A percentile compares a stretch with the other conserved stretches of the same genome.
phyloP scores from a whole-genome alignment of 768 basidiomycete species.

The Coprinopsis marcescibilis region DNA sequence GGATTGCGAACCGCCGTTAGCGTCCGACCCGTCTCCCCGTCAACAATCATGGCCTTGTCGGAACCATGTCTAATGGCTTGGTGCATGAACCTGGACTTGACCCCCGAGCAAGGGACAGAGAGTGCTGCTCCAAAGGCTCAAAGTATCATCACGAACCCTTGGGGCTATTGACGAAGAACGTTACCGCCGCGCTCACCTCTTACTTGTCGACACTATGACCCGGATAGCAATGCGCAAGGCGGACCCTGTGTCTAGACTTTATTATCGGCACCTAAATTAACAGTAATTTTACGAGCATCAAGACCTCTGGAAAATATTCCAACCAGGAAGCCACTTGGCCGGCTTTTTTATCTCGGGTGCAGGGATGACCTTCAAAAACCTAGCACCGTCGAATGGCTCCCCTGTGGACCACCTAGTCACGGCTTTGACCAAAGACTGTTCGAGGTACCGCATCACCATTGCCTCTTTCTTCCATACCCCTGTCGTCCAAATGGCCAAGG shows the following conservation, averaged over 20 bases:
- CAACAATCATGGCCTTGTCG: constrained; percentile 37
- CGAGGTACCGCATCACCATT: constrained; percentile 55
- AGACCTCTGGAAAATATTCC: too few relatives aligned
- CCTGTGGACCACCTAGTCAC: constrained; percentile 37
- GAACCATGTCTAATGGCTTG: constrained; percentile 39
- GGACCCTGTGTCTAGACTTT: too few relatives aligned
- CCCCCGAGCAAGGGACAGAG: too few relatives aligned
- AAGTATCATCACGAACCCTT: too few relatives aligned
- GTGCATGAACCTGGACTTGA: constrained; percentile 18
- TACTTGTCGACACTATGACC: too few relatives aligned
- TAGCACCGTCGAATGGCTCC: constrained; percentile 17
- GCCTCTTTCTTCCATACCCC: constrained; percentile 65
- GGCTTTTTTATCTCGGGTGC: constrained; percentile 5
- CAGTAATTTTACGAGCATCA: too few relatives aligned
- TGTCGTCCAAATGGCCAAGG: constrained; percentile 66
- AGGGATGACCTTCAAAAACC: constrained; percentile 27
- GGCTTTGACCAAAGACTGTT: constrained; percentile 42
- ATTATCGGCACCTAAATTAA: too few relatives aligned
- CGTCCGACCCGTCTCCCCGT: constrained; percentile 29
- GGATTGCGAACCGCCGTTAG: constrained; percentile 4
- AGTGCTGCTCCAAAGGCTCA: too few relatives aligned
- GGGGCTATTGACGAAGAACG: too few relatives aligned
- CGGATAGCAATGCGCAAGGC: too few relatives aligned
- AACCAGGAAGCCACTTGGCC: too few relatives aligned
- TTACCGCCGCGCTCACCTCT: too few relatives aligned